Evolutionary conservation across 495 filamentous ascomycete species (phyloP), one percentile per base, ranked within the genome.

Genomic region (Cairneyella variabilis): DNA sequence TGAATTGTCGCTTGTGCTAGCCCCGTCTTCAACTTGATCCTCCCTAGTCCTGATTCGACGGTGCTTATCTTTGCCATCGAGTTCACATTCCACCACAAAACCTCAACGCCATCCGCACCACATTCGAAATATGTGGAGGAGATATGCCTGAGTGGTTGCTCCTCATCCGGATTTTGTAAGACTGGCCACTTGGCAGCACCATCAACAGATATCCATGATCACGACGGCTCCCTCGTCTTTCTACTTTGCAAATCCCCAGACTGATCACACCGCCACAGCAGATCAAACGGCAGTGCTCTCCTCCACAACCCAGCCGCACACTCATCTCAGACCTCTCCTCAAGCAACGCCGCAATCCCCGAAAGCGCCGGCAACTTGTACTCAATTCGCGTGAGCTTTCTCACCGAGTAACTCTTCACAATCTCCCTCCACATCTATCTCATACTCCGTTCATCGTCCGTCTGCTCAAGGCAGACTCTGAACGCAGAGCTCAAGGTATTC

Each of bases 331-430:
- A 22, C 6, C 8, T 48, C n/a, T 18, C 28, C 21, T 25, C 22
- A 9, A 54, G 22, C 22, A 48, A 34, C 9, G 21, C 21, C 5
- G 51, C 39, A 18, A 55, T 21, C 16, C 52, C 52, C 18, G 43
- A 47, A 10, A 55, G 18, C 16, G 52, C 52, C 4, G 36, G 25
- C n/a, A 55, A 37, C 16, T 48, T 55, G 23, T 55, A 42, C 0
- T 32, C 17, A 25, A 25, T 47, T 3, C 14, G 20, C 7, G 40
- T 53, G 16, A 46, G 26, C 22, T 53, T 26, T 17, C 51, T 22
- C 11, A 36, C 34, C 12, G 51, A 45, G 18, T 45, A 53, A 26
- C 42, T 57, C 10, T 71, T 68, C 55, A 73, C 66, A 71, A 45
- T 54, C 61, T 69, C 58, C 14, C 63, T 58, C 64, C 64, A 66